Base-by-base conservation (phyloP, 345 rosid genomes). In the Angophora floribunda region DNA sequence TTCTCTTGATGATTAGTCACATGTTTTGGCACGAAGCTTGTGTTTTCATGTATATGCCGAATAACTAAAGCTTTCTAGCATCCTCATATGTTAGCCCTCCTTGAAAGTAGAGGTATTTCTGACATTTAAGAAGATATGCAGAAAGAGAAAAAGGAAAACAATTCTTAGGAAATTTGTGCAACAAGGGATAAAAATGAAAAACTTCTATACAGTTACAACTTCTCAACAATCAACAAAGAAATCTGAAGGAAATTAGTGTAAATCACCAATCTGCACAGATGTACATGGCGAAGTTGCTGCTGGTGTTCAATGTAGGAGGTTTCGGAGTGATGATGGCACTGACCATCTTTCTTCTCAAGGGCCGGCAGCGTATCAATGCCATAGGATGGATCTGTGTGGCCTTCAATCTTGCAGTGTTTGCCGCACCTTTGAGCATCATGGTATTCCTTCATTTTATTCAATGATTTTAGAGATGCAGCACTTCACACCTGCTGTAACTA, bases 321-420 rank as follows among this genome's bases (percentile, higher is more conserved):
- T 94, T 91, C 32, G 95, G 96, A 17, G 47, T 91, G 85, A 86
- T 95, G 89, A 61, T 95, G 59, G 32, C 86, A 9, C 52, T 94
- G 19, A 92, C 94, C 57, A 28, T 92, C 88, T 90, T 90, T 82
- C 65, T 95, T 2, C 59, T 93, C 24, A 89, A 93, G 61, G 92
- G 91, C 47, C 63, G 57, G 30, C 85, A 91, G 44, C 95, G 97
- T 3, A 88, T 94, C 50, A 80, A 91, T 3, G 89, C 92, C 55
- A 92, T 97, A 30, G 99, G 98, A 79, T 97, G 97, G 98, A 91
- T 93, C 50, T 96, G 98, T 88, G 95, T 96, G 89, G 93, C 92
- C 82, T 95, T 93, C 55, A 93, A 93, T 87, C 85, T 96, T 11
- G 96, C 93, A 4, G 97, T 93, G 15, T 97, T 95, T 88, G 97